phyloP scores from a whole-genome alignment of 1,284 basidiomycete species.

The Marasmius tenuissimus region DNA sequence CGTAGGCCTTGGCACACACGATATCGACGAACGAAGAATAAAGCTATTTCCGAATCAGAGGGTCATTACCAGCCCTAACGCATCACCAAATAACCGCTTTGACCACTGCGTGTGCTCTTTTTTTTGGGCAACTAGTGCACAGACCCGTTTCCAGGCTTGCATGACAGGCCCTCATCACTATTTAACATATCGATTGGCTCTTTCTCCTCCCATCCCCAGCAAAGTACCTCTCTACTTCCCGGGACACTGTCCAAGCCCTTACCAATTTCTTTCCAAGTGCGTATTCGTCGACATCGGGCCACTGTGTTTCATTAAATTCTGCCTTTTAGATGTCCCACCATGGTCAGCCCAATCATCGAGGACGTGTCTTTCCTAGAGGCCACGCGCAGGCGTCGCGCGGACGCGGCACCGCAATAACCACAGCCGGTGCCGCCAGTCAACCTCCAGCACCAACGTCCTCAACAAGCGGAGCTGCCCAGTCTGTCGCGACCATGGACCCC shows the following conservation, averaged over 20 bases:
- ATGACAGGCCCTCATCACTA: background rate
- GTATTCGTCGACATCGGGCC: constrained; percentile 3
- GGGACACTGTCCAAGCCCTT: background rate
- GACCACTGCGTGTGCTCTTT: constrained; percentile 15
- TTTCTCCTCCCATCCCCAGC: background rate
- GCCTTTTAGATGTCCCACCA: constrained; percentile 3
- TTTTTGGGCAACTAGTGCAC: constrained; percentile 10
- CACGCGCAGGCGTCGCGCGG: background rate
- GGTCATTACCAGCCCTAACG: constrained; percentile 11
- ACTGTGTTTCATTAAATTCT: constrained; percentile 1
- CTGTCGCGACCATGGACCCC: background rate
- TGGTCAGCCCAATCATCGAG: background rate
- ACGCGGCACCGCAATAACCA: background rate
- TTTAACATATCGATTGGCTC: background rate
- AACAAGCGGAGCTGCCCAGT: background rate
- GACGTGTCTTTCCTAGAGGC: constrained; percentile 8
- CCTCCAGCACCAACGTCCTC: background rate
- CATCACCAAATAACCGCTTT: constrained; percentile 44
- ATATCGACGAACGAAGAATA: background rate
- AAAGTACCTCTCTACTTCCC: background rate
- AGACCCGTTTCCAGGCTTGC: constrained; percentile 23
- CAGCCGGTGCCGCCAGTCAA: background rate
- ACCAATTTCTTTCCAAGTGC: background rate
- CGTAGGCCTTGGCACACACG: background rate
- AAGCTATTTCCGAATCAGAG: background rate